Base-by-base conservation (phyloP, 108 stramenopile species). In the Pseudonitzschia multiseries region DNA sequence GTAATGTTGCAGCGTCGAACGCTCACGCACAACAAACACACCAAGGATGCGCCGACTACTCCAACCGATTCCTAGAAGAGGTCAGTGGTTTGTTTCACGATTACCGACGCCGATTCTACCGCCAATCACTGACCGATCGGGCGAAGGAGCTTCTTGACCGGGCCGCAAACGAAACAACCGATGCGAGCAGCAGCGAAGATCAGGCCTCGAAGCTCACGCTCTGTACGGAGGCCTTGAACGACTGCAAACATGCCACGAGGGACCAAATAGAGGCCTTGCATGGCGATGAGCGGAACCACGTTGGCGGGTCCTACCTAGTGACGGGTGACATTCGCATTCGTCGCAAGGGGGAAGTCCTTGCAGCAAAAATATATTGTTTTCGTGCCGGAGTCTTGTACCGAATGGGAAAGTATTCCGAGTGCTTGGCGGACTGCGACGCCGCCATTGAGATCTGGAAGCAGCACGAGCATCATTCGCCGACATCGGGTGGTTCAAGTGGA, bases 51-150 rank as follows among this genome's bases (percentile, higher is more conserved):
- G 50, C 17, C 3, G n/a, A 51, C n/a, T 9, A 17, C 17, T 51
- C 50, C 6, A 59, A 27, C n/a, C 57, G 57, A 59, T 40, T 31
- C 14, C 29, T 62, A 9, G 61, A 40, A 40, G 61, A 62, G 40
- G n/a, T 29, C 33, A 21, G 31, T 12, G 32, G 33, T 31, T 62
- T 62, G 33, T 33, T 62, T 21, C 36, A 62, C 12, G 61, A 62
- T 40, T 62, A 62, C 1, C 33, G 31, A 62, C 61, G 61, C 4
- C 61, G 61, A 31, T 62, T 40, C 31, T 33, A 62, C 31, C 32
- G 61, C 26, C 61, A 62, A 62, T 62, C 61, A 32, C 40, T 62
- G 36, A 62, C 61, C 26, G 61, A 62, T n/a, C 61, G 29, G 36
- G 61, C 61, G 14, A 42, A 42, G 20, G 32, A 62, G 9, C 36